Base-by-base conservation (phyloP, 78 protist species). In the Dictyostelium firmibasis region DNA sequence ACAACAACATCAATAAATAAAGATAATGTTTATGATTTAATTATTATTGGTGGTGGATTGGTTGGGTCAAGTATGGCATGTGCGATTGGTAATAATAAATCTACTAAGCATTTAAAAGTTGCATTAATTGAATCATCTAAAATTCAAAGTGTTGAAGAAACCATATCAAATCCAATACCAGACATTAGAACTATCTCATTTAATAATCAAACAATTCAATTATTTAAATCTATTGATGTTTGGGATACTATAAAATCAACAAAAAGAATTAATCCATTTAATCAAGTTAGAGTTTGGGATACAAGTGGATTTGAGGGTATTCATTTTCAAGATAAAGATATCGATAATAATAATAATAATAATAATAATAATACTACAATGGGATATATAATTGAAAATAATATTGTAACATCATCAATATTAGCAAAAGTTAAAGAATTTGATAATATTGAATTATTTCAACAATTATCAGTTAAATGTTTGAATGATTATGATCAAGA, bases 11-110 rank as follows among this genome's bases (percentile, higher is more conserved):
- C 57, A 38, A 23, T 36, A 57, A 57, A 57, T 57, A 77, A 41
- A 36, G 33, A 43, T 9, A 67, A 50, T 31, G 47, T 79, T 11
- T 89, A 89, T 81, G 87, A 89, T 89, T 36, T 81, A 62, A 79
- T 89, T 6, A 89, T 89, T 57, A 79, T 89, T 25, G 94, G 94
- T 35, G 94, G 94, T 44, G 94, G 94, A 10, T 70, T 89, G 41
- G 94, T 89, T 31, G 94, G 94, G 5, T 33, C 83, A 5, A 23
- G 83, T 7, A 89, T 89, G 94, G 94, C 94, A 29, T 89, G 94
- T 50, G 18, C 94, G 6, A 43, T 89, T 20, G 94, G 94, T 18
- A 29, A 44, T 4, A 78, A 36, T 41, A 57, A 23, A 8, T 3
- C n/a, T 0, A 89, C 87, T 4, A 23, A 33, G 18, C 94, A 89